Base-by-base conservation (phyloP, 345 rosid species). In the Carallia pectinifolia region DNA sequence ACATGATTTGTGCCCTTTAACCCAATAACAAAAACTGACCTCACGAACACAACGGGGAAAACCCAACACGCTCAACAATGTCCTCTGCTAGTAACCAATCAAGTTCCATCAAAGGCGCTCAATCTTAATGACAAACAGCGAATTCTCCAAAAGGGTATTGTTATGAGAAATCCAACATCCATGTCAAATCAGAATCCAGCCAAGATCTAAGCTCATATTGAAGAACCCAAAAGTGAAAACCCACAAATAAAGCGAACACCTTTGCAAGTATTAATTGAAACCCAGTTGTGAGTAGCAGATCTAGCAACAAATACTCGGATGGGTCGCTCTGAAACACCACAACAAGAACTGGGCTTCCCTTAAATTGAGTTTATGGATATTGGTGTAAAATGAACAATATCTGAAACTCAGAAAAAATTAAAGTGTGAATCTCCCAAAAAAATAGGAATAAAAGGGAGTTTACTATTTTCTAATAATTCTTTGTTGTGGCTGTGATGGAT, bases 1-100 rank as follows among this genome's bases (percentile, higher is more conserved):
- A 95, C 97, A 87, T 94, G 13, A 61, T 79, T 69, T 31, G 30
- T 66, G 37, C 7, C 34, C 36, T 23, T 23, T 23, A 50, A 54
- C 47, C 53, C 56, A 16, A 33, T 33, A 18, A 53, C 59, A 44
- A 44, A 44, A 44, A 44, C 50, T 12, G 5, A 44, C 50, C 50
- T 10, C 50, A 13, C 3, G 12, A 44, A 44, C 50, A 13, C 50
- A 44, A 44, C 4, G 50, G 13, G 16, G 5, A 44, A 44, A 44
- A 44, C 50, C 50, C 5, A 44, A 12, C 8, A 13, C 16, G 2
- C 15, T 17, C 31, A 50, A 38, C n/a, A 9, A 8, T 52, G 6
- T 38, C 5, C 33, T 56, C 30, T 55, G 55, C 70, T 55, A 48
- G 34, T 6, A 39, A 59, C 60, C 66, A 74, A 65, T 62, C 72